These are phyloP conservation scores for Coffea eugenioides DNA, from an alignment of 257 asterid genomes.

Conservation along the genomic window DNA sequence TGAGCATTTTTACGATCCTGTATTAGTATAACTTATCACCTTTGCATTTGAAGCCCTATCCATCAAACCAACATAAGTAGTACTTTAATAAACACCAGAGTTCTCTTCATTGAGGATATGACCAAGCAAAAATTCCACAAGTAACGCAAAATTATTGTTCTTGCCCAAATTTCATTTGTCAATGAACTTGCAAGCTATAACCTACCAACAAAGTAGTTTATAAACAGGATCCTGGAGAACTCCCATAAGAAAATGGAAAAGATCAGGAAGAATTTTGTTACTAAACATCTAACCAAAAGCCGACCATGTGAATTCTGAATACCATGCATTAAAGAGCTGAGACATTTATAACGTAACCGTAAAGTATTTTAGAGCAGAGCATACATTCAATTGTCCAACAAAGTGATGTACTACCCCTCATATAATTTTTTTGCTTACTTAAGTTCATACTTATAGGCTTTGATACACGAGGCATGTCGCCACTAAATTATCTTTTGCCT, in stretches of 20 bases:
- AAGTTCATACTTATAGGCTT: neutral
- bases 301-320: neutral
- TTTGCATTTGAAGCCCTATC: neutral
- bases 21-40: neutral
- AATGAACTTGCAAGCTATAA: neutral
- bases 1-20: neutral
- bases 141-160: neutral
- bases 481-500: neutral
- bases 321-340: neutral
- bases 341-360: neutral
- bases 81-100: neutral
- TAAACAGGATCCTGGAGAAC: neutral
- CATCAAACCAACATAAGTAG: neutral
- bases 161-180: neutral
- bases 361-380: too few species aligned
- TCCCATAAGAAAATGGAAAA: neutral
- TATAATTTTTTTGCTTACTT: neutral
- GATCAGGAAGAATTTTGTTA: neutral
- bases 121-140: neutral
- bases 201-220: neutral
- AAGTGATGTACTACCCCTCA: neutral
- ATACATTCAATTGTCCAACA: neutral
- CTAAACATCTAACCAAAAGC: neutral
- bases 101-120: neutral
- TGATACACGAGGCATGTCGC: neutral